Base-by-base conservation (phyloP, 805 yeast species). In the Candida orba region DNA sequence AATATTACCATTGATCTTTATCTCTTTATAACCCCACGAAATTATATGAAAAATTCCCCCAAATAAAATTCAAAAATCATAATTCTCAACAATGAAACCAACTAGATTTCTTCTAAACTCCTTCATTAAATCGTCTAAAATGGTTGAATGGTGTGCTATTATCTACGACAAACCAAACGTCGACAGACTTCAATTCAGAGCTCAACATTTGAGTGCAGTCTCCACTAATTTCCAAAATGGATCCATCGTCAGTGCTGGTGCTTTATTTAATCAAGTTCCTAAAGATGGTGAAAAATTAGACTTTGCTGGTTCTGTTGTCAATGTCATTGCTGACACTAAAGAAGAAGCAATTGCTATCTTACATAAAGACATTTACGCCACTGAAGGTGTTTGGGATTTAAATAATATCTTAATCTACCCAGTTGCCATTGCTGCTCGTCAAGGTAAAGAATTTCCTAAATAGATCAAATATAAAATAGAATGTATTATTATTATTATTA, bases 361-460 rank as follows among this genome's bases (percentile, higher is more conserved):
- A 60, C 75, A 79, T 55, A 54, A 66, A 39, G 95, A 86, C 58
- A 60, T 78, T 31, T 86, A 79, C 60, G 74, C 75, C 52, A 70
- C 68, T 52, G 68, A 70, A 31, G 90, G 88, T 2, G 73, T 86
- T 47, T 86, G 95, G 95, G 95, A 86, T 59, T 58, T 84, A 47
- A 76, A 76, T 33, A 72, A 69, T 43, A 81, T 75, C 17, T 56
- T 79, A 50, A 75, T 82, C 34, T 72, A 75, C 55, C 88, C 88
- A 37, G 60, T 58, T 42, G 72, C 69, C 17, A 63, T 72, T 52
- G 76, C 75, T 38, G 69, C 65, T 63, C 40, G 66, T 64, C 17
- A 65, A 62, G 49, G 63, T 27, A 42, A 24, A 39, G 31, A 22
- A 10, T 14, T 35, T 5, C 23, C 17, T 14, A 9, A 12, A 27